Conservation (phyloP, 2,329 filamentous ascomycete species). For the Coniochaeta hoffmannii region DNA sequence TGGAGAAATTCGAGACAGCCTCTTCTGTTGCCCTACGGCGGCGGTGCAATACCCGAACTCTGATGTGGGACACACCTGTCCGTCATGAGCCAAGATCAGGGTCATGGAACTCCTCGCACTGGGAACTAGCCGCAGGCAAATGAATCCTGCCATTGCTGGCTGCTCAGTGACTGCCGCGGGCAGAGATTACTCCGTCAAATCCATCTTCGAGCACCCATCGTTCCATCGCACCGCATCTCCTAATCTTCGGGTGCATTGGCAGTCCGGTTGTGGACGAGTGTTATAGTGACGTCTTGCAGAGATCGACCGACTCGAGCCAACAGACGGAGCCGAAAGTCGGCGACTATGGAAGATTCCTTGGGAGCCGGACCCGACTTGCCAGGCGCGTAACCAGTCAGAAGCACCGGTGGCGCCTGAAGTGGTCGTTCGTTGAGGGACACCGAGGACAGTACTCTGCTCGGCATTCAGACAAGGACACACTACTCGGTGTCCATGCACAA, state of each 20-base stretch:
- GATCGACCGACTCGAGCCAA: slow-evolving; percentile 43
- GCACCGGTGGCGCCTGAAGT: too few species aligned
- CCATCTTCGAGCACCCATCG: slow-evolving; percentile 41
- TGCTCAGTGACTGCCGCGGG: slow-evolving; percentile 19
- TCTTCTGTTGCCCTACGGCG: background rate
- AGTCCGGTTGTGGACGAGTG: slow-evolving; percentile 41
- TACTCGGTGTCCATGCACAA: too few species aligned
- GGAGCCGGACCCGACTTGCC: background rate
- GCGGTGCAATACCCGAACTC: background rate
- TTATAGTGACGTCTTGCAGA: slow-evolving; percentile 54
- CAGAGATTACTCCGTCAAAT: slow-evolving; percentile 37
- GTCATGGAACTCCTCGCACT: background rate
- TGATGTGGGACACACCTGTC: background rate
- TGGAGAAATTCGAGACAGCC: background rate
- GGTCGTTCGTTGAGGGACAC: too few species aligned
- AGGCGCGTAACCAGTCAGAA: background rate
- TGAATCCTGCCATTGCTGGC: background rate
- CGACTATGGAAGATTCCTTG: background rate
- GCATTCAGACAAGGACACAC: too few species aligned
- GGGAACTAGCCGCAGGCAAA: background rate
- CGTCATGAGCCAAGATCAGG: background rate
- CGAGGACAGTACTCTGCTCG: slow-evolving; percentile 14
- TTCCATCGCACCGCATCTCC: slow-evolving; percentile 44
- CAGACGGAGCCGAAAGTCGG: background rate
- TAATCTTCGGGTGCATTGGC: slow-evolving; percentile 55